Percentiles rank a stretch among this genome's conserved stretches.
phyloP scores from a whole-genome alignment of 331 rosid genomes.

The Erythrophleum ivorense region DNA sequence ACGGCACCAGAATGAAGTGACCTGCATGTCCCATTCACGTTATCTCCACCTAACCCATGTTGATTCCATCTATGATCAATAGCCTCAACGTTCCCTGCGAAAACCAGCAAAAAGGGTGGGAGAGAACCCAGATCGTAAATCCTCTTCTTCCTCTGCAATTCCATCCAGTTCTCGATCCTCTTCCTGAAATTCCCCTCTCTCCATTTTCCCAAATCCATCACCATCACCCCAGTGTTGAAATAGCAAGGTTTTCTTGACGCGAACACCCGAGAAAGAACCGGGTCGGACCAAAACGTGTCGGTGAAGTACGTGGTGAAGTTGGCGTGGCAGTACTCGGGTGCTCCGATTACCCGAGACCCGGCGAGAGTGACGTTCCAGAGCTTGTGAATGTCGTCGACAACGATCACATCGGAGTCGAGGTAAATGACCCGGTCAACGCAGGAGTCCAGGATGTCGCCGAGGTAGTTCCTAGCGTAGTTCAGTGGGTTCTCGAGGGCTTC shows the following conservation, averaged over 20 bases:
- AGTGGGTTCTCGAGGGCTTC: slow-evolving; percentile 68
- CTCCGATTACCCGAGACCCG: slow-evolving; percentile 64
- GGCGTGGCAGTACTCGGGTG: slow-evolving; percentile 77
- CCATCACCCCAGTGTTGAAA: slow-evolving; percentile 78
- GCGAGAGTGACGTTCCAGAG: slow-evolving; percentile 55
- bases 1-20: slow-evolving; percentile 71
- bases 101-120: slow-evolving; percentile 63
- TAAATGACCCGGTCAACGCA: slow-evolving; percentile 71
- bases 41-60: slow-evolving; percentile 73
- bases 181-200: slow-evolving; percentile 52
- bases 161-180: slow-evolving; percentile 73
- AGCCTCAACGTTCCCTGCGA: slow-evolving; percentile 63
- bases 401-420: slow-evolving; percentile 65
- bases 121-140: slow-evolving; percentile 70
- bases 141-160: slow-evolving; percentile 53
- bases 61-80: slow-evolving; percentile 70
- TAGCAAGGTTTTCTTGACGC: slow-evolving; percentile 58
- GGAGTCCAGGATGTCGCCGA: slow-evolving; percentile 61
- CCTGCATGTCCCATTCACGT: slow-evolving; percentile 66
- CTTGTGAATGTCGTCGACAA: slow-evolving; percentile 72
- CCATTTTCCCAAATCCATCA: slow-evolving; percentile 64
- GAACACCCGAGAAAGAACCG: slow-evolving; percentile 59
- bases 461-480: slow-evolving; percentile 72
- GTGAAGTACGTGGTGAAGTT: slow-evolving; percentile 76
- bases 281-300: slow-evolving; percentile 71